phyloP scores from a whole-genome alignment of 208 protist species.

The Acanthamoeba lugdunensis region DNA sequence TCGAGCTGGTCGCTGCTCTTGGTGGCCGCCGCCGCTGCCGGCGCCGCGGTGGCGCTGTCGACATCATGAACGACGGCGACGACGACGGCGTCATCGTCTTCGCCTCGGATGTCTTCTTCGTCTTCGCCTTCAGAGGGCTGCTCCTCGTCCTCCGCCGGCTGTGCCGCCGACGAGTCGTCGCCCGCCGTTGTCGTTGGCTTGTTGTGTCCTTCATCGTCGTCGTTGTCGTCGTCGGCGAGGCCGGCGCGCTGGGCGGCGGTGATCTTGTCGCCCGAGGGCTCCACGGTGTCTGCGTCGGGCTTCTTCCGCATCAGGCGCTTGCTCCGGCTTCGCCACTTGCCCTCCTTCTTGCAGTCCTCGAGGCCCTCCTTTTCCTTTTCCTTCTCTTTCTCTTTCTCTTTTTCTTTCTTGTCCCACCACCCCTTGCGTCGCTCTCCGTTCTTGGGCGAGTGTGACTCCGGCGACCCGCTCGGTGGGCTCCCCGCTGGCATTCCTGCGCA shows the following conservation, averaged over 20 bases:
- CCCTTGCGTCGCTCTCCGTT: too few relatives aligned
- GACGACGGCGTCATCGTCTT: not conserved
- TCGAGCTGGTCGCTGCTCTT: too few relatives aligned
- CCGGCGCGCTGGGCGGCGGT: not conserved
- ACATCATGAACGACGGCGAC: too few relatives aligned
- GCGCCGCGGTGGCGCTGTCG: too few relatives aligned
- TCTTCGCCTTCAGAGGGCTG: not conserved
- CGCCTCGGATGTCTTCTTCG: slow-evolving; percentile 5
- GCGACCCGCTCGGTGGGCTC: too few relatives aligned
- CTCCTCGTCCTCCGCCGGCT: not conserved
- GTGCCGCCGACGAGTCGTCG: not conserved
- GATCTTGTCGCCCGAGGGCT: not conserved
- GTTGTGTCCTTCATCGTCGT: not conserved
- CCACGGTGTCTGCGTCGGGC: too few relatives aligned
- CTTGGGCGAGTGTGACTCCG: too few relatives aligned
- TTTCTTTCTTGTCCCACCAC: not conserved
- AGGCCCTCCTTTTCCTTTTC: not conserved
- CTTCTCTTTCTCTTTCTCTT: not conserved
- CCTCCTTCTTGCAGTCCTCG: not conserved
- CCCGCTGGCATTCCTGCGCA: too few relatives aligned
- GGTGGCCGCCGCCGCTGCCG: too few relatives aligned
- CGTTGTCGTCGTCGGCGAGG: not conserved
- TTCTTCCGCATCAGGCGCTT: not conserved
- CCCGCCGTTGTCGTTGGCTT: not conserved
- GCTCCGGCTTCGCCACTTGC: not conserved